phyloP scores from a whole-genome alignment of 2,329 filamentous ascomycete genomes.

The Fusarium penzigii region DNA sequence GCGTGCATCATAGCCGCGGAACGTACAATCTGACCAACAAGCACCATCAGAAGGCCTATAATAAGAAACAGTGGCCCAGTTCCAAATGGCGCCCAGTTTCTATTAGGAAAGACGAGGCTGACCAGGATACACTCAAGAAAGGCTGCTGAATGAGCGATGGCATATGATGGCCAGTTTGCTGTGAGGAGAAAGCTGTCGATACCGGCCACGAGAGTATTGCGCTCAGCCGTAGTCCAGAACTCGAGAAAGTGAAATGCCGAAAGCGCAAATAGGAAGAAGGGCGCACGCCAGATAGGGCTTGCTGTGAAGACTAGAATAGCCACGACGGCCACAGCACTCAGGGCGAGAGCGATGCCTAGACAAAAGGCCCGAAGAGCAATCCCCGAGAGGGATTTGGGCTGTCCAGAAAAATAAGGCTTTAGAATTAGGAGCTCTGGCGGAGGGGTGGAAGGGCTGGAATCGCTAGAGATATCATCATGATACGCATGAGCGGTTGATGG shows the following conservation, averaged over 20 bases:
- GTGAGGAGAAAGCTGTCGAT: constrained; percentile 80
- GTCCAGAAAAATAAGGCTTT: constrained; percentile 44
- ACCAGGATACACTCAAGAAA: constrained; percentile 71
- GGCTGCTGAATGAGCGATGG: constrained; percentile 76
- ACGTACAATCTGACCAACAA: constrained; percentile 72
- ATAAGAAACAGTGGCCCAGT: constrained; percentile 44
- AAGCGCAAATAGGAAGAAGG: constrained; percentile 69
- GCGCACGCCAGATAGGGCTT: constrained; percentile 59
- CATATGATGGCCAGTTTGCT: constrained; percentile 82
- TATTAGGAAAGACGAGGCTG: constrained; percentile 53
- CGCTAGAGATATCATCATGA: constrained; percentile 18
- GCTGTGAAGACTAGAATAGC: constrained; percentile 38
- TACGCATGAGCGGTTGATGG: constrained; percentile 17
- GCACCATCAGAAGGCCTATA: constrained; percentile 64
- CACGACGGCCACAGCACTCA: constrained; percentile 33
- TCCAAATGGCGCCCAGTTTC: constrained; percentile 48
- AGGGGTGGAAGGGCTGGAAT: constrained; percentile 13
- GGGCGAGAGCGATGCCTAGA: constrained; percentile 49
- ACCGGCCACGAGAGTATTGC: constrained; percentile 74
- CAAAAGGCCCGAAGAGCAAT: constrained; percentile 60
- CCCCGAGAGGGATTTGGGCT: constrained; percentile 58
- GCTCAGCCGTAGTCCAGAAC: constrained; percentile 84
- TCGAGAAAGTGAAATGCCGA: constrained; percentile 93
- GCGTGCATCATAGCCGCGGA: constrained; percentile 88
- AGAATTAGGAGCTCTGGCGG: constrained; percentile 31